A percentile compares a stretch with the other conserved stretches of the same genome.
Evolutionary conservation across 2,329 filamentous ascomycete genomes (phyloP).

Genomic region (Paecilomyces variotii): DNA sequence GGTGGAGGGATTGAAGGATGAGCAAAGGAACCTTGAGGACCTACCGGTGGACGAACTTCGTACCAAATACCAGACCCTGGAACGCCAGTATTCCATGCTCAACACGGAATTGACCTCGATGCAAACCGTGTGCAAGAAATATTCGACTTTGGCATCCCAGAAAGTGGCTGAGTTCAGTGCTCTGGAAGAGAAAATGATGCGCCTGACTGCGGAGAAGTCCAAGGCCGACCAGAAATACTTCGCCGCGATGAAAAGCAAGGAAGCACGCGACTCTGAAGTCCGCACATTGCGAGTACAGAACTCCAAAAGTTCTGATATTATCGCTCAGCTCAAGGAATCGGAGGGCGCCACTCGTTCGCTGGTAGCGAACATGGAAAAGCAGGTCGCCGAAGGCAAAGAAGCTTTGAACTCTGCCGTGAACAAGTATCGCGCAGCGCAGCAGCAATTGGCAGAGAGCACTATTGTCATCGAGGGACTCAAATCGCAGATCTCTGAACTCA

Average conservation of each 20-base stretch:
- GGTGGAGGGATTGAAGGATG: constrained; percentile 40
- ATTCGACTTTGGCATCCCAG: constrained; percentile 73
- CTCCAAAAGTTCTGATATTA: constrained; percentile 84
- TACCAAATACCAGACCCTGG: constrained; percentile 63
- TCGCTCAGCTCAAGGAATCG: constrained; percentile 84
- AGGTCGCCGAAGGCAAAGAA: constrained; percentile 73
- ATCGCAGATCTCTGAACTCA: constrained; percentile 69
- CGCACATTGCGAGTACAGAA: constrained; percentile 73
- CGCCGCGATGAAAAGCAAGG: constrained; percentile 87
- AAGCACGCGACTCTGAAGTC: constrained; percentile 73
- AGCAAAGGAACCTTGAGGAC: constrained; percentile 44
- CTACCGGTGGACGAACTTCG: constrained; percentile 64
- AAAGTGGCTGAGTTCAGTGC: constrained; percentile 71
- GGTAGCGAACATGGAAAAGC: constrained; percentile 81
- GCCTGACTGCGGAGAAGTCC: constrained; percentile 77
- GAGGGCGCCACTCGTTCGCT: constrained; percentile 70
- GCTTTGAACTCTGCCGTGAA: constrained; percentile 61
- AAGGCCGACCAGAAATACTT: constrained; percentile 99
- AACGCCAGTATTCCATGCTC: constrained; percentile 73
- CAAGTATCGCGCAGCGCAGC: constrained; percentile 70
- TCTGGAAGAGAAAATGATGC: constrained; percentile 68
- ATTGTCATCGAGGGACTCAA: constrained; percentile 65
- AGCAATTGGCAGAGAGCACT: constrained; percentile 60
- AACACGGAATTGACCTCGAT: constrained; percentile 83
- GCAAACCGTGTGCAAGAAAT: constrained; percentile 84